Conservation (phyloP, 2,329 filamentous ascomycete species). For the Cercospora citrullina region DNA sequence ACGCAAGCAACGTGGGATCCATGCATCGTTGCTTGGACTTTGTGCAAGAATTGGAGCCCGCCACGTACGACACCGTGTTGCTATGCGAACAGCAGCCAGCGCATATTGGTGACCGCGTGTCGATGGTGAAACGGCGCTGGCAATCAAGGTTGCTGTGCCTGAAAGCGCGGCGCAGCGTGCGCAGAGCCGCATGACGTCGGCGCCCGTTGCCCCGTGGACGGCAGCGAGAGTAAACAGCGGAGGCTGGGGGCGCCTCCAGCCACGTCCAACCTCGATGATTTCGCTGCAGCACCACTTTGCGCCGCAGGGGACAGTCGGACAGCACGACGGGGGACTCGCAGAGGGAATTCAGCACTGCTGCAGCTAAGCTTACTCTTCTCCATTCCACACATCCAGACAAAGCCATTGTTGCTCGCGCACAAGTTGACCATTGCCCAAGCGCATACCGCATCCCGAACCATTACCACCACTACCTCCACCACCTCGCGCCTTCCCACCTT, state of each 20-base stretch:
- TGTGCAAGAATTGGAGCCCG: not conserved
- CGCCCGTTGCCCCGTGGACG: constrained; percentile 4
- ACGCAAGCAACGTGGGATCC: not conserved
- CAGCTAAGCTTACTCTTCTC: constrained; percentile 7
- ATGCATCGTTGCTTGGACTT: not conserved
- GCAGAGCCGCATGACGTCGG: constrained; percentile 15
- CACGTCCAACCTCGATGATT: constrained; percentile 20
- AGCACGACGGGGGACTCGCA: not conserved
- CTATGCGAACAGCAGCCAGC: not conserved
- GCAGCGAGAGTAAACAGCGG: not conserved
- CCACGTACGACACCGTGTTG: not conserved
- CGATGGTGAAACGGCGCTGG: not conserved
- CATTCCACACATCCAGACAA: constrained; percentile 2
- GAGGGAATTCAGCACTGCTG: constrained; percentile 2
- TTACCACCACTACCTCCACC: not conserved
- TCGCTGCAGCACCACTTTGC: not conserved
- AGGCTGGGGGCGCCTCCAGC: constrained; percentile 12
- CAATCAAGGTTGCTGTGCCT: constrained; percentile 10
- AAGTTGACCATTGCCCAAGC: constrained; percentile 10
- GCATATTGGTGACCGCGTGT: not conserved
- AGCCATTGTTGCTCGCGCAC: constrained; percentile 5
- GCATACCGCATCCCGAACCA: constrained; percentile 6
- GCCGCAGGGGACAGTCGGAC: constrained; percentile 8
- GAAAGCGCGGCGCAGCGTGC: not conserved
- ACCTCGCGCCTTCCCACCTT: not conserved